Percentiles rank a stretch among this genome's conserved stretches.
These are phyloP conservation scores for Phytopythium cucurbitacearum DNA, from an alignment of 352 stramenopile species.

Conservation along the genomic window DNA sequence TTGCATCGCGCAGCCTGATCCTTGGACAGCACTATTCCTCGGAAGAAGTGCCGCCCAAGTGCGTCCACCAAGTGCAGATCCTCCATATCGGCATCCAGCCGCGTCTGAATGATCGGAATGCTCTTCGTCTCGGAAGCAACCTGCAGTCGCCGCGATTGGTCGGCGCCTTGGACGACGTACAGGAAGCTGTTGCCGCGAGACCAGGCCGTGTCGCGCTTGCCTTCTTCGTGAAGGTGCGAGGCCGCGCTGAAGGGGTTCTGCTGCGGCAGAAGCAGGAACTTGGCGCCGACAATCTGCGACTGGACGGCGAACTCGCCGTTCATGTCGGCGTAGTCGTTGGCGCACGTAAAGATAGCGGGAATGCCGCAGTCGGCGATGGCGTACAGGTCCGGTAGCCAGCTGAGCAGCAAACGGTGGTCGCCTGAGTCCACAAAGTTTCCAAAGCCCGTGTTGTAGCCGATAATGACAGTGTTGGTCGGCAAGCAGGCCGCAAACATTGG, in stretches of 20 bases:
- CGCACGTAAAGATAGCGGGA: constrained; percentile 65
- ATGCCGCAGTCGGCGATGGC: constrained; percentile 46
- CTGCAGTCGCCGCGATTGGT: constrained; percentile 19
- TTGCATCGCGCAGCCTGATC: constrained; percentile 59
- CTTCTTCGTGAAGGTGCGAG: constrained; percentile 71
- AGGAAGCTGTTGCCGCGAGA: constrained; percentile 70
- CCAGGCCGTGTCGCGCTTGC: constrained; percentile 53
- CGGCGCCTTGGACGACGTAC: constrained; percentile 45
- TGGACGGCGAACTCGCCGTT: constrained; percentile 76
- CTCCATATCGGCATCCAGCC: constrained; percentile 32
- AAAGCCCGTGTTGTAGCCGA: constrained; percentile 77
- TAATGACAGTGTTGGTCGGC: constrained; percentile 38
- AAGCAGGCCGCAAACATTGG: constrained; percentile 25
- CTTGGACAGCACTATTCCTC: constrained; percentile 57
- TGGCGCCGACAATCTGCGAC: constrained; percentile 50
- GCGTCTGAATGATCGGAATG: constrained; percentile 26
- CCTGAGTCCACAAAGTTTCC: constrained; percentile 69
- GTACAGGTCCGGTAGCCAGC: constrained; percentile 65
- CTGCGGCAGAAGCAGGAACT: constrained; percentile 57
- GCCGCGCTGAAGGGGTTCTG: constrained; percentile 73
- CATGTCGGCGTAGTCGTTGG: constrained; percentile 77
- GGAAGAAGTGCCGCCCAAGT: constrained; percentile 53
- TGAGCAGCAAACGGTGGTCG: constrained; percentile 51
- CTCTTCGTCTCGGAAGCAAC: constrained; percentile 6
- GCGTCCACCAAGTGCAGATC: constrained; percentile 52